Conservation (phyloP, 441 rosid genomes). For the Bruguiera hainesii region DNA sequence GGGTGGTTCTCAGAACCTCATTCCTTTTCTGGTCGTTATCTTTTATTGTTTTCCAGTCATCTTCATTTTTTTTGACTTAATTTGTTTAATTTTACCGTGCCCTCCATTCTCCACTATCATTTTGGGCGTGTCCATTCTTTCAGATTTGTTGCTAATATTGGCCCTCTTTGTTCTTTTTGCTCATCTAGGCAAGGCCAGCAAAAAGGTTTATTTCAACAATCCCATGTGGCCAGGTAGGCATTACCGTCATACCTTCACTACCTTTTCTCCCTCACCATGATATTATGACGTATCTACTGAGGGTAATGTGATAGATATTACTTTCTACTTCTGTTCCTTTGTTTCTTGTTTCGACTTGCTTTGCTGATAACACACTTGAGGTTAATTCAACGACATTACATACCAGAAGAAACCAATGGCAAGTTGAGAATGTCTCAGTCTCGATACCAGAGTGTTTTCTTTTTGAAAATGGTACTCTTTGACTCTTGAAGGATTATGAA, state of each 20-base stretch:
- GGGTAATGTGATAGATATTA: no score
- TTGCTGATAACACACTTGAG: no score
- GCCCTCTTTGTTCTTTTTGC: constrained; percentile 6
- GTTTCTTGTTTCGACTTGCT: no score
- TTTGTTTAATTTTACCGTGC: no score
- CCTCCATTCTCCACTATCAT: background rate
- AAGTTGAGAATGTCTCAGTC: no score
- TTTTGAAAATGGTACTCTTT: background rate
- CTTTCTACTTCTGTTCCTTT: no score
- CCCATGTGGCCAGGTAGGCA: constrained; percentile 97
- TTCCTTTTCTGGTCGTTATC: constrained; percentile 50
- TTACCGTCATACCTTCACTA: constrained; percentile 5
- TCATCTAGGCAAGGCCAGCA: constrained; percentile 47
- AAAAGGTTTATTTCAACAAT: constrained; percentile 71
- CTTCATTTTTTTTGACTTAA: background rate
- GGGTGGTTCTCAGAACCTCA: constrained; percentile 92
- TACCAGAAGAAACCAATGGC: no score
- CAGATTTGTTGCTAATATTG: constrained; percentile 6
- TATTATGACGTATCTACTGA: no score
- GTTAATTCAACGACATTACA: no score
- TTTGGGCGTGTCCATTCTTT: constrained; percentile 8
- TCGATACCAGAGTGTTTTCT: background rate
- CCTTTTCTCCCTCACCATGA: no score
- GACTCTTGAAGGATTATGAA: background rate
- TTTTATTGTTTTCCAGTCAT: constrained; percentile 11